These are phyloP conservation scores for Dianthus caryophyllus DNA, from an alignment of 148 eudicot genomes.

Conservation along the genomic window DNA sequence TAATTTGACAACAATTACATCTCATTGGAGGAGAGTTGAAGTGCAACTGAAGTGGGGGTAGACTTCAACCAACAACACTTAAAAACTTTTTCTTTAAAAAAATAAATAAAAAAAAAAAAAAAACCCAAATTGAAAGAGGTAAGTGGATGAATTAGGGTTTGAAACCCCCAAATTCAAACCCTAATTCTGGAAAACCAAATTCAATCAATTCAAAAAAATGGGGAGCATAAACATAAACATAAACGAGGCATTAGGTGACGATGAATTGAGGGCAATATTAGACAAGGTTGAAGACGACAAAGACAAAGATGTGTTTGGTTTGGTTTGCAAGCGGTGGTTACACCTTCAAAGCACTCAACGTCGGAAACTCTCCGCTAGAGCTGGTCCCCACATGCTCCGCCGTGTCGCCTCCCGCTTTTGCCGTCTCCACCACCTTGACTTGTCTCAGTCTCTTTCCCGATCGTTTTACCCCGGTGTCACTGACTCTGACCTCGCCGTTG, in stretches of 20 bases:
- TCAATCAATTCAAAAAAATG: no score
- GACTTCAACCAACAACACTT: no score
- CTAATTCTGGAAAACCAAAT: no score
- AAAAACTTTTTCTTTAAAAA: no score
- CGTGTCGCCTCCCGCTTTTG: constrained; percentile 69
- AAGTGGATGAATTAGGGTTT: no score
- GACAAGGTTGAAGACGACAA: constrained; percentile 41
- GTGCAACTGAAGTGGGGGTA: no score
- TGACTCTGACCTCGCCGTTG: constrained; percentile 70
- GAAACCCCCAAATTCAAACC: no score
- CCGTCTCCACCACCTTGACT: constrained; percentile 53
- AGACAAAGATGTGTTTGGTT: constrained; percentile 73
- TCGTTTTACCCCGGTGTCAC: constrained; percentile 87
- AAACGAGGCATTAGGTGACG: constrained; percentile 63
- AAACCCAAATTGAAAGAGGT: no score
- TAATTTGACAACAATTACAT: no score
- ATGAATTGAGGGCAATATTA: constrained; percentile 63
- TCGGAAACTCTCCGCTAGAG: constrained; percentile 66
- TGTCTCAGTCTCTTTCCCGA: constrained; percentile 62
- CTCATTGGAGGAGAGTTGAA: no score
- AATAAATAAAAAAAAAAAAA: no score
- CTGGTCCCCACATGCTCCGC: constrained; percentile 86
- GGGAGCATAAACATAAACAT: constrained; percentile 49
- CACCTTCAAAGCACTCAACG: constrained; percentile 74
- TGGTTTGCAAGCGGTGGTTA: constrained; percentile 90